These are phyloP conservation scores for Crithidia brevicula DNA, from an alignment of 208 protist genomes.

Conservation along the genomic window DNA sequence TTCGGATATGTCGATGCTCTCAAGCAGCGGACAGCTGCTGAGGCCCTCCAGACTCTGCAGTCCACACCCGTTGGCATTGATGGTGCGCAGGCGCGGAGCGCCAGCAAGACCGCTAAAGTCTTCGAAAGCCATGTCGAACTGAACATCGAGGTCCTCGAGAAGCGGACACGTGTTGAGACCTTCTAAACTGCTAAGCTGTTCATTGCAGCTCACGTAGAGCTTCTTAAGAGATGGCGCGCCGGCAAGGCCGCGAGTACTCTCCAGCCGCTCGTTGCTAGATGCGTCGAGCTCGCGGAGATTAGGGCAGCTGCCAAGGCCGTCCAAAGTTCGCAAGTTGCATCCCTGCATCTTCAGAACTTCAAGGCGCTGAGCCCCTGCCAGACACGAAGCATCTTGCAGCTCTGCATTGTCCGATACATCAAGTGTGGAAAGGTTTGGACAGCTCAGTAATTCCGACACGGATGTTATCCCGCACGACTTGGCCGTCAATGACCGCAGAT, in stretches of 20 bases:
- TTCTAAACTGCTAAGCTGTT: not conserved
- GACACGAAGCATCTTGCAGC: not conserved
- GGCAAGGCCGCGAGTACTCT: slow-evolving; percentile 7
- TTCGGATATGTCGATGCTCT: no score
- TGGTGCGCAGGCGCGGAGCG: not conserved
- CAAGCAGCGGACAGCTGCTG: no score
- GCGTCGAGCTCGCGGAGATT: not conserved
- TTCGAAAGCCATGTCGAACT: not conserved
- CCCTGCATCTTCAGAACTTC: not conserved
- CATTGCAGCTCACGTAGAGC: not conserved
- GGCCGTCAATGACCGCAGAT: not conserved
- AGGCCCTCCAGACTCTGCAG: not conserved
- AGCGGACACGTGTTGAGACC: not conserved
- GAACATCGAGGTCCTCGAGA: not conserved
- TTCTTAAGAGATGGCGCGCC: not conserved
- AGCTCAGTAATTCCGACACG: not conserved
- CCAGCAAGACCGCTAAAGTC: not conserved
- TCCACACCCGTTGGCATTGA: not conserved
- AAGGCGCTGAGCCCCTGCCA: not conserved
- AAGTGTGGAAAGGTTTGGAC: not conserved
- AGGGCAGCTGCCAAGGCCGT: not conserved
- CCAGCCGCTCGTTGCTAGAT: not conserved
- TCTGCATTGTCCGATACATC: not conserved
- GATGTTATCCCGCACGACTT: not conserved
- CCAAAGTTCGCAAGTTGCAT: not conserved